A percentile compares a stretch with the other conserved stretches of the same genome.
Conservation (phyloP, 2,329 filamentous ascomycete genomes). For the Aureobasidium zeae region DNA sequence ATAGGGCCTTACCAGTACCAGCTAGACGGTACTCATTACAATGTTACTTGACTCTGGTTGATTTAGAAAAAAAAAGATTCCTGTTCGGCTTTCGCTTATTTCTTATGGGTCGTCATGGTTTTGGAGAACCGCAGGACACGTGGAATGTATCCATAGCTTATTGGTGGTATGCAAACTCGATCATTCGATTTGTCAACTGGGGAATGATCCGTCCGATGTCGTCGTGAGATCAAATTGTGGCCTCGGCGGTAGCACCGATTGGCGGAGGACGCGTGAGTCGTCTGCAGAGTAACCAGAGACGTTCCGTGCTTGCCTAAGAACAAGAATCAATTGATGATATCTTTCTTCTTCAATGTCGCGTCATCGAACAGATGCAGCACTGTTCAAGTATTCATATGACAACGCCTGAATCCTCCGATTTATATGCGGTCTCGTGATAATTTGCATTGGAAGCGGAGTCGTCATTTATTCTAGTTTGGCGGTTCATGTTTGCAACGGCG, state of each 20-base stretch:
- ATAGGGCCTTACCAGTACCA: conserved; percentile 6
- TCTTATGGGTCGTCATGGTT: too few species aligned
- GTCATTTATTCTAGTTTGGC: too few species aligned
- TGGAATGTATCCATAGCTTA: conserved; percentile 1
- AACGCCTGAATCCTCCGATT: neutral
- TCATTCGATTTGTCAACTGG: too few species aligned
- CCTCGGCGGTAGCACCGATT: neutral
- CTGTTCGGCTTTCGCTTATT: too few species aligned
- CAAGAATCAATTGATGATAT: too few species aligned
- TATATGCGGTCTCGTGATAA: neutral
- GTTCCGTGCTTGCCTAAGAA: too few species aligned
- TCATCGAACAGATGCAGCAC: conserved; percentile 1
- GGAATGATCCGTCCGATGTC: too few species aligned
- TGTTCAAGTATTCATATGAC: conserved; percentile 1
- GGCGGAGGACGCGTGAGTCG: neutral
- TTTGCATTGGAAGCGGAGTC: too few species aligned
- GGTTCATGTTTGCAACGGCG: too few species aligned
- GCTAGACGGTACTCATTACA: too few species aligned
- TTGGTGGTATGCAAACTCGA: neutral
- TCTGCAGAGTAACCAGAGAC: too few species aligned
- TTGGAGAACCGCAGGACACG: neutral
- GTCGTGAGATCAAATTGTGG: neutral
- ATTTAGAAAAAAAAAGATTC: neutral
- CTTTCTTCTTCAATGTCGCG: conserved; percentile 5
- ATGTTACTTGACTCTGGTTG: too few species aligned